Percentiles rank a stretch among this genome's conserved stretches.
Conservation (phyloP, 495 filamentous ascomycete species). For the Trichoderma orchidacearum region DNA sequence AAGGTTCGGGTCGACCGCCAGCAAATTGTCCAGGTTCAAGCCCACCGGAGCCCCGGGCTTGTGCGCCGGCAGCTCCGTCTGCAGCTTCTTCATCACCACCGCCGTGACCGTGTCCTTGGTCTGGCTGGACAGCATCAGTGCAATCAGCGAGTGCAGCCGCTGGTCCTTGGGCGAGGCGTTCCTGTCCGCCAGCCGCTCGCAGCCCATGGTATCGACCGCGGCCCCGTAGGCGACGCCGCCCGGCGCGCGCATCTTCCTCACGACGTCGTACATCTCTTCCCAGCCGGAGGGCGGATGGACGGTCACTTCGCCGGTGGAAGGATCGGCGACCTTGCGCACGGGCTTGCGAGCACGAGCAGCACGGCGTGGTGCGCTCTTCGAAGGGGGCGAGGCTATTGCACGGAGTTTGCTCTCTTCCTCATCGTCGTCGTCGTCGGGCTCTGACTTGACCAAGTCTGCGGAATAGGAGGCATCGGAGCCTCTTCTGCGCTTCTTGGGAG, state of each 20-base stretch:
- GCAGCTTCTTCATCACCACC: conserved; percentile 65
- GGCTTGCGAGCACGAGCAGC: conserved; percentile 42
- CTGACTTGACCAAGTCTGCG: conserved; percentile 13
- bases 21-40: conserved; percentile 66
- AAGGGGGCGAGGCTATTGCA: conserved; percentile 10
- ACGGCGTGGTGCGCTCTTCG: conserved; percentile 18
- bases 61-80: conserved; percentile 52
- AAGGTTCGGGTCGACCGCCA: conserved; percentile 50
- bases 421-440: conserved; percentile 10
- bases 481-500: conserved; percentile 26
- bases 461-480: conserved; percentile 4
- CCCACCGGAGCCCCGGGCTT: conserved; percentile 21
- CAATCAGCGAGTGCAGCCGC: conserved; percentile 81
- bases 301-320: conserved; percentile 36
- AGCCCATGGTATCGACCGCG: conserved; percentile 97
- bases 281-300: conserved; percentile 65
- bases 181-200: conserved; percentile 57
- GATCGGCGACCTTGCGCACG: conserved; percentile 46
- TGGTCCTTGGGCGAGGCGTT: conserved; percentile 44
- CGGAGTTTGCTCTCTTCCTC: conserved; percentile 9
- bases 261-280: conserved; percentile 67
- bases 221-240: conserved; percentile 50
- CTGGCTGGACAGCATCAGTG: conserved; percentile 92
- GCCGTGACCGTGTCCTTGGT: conserved; percentile 94
- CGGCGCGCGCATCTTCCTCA: conserved; percentile 63